Base-by-base conservation (phyloP, 1,284 basidiomycete genomes). In the Phenoliferia sp. region DNA sequence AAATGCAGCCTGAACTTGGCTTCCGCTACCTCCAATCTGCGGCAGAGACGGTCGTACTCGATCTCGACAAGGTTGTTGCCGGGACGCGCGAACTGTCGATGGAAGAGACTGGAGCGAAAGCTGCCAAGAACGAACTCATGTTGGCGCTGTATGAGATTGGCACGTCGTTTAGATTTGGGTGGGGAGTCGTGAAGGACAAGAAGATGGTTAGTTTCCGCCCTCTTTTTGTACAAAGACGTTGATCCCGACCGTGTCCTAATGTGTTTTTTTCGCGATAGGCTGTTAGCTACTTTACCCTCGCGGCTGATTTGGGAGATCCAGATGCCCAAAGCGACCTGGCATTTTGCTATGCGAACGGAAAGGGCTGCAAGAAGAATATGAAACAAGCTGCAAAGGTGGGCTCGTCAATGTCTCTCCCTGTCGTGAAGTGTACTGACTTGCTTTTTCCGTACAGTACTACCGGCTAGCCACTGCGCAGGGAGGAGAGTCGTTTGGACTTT, bases 131-230 rank as follows among this genome's bases (percentile, higher is more conserved):
- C 44, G 92, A 94, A 78, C 83, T 95, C 15, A 88, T 94, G 44
- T 82, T 94, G 33, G 90, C 92, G 2, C 90, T 94, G 58, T 92
- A 94, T 77, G 92, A 95, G 80, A 89, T 95, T 7, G 92, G 90
- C 1, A 90, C 92, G 78, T 93, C 91, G 77, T 94, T 92, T 79
- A 90, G 90, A 77, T 89, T 90, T 69, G 92, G 92, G 0, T 94
- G 92, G 90, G 92, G 92, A 6, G 86, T 91, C 17, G 79, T 82
- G 62, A 90, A 90, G 79, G 91, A 94, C 79, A 88, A 88, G 80
- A 88, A 87, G 81, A 90, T 91, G 88, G 90, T 86, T 17, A 86
- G 90, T 59, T 87, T 88, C 76, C 64, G 87, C 85, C 15, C 52
- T 63, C 22, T 36, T 35, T 29, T 34, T n/a, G 32, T 29, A 59